Evolutionary conservation across 495 filamentous ascomycete species (phyloP).

Genomic region (Parathielavia appendiculata): DNA sequence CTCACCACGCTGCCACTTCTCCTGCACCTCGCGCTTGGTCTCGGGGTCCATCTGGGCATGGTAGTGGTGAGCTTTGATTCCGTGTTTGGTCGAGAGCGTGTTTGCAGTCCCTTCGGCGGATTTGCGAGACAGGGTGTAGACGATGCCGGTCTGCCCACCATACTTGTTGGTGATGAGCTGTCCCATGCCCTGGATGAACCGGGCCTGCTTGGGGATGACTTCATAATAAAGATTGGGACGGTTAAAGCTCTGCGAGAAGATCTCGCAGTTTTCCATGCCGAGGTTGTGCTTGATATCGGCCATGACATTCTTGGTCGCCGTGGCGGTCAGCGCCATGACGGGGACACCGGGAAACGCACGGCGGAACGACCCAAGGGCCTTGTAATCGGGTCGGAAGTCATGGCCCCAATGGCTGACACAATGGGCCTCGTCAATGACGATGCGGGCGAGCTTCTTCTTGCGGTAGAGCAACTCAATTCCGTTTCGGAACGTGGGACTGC

Average conservation of each 20-base stretch:
- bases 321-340: constrained; percentile 90
- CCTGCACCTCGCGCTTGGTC: constrained; percentile 63
- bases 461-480: constrained; percentile 58
- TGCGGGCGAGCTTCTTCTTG: constrained; percentile 67
- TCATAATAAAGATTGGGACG: constrained; percentile 86
- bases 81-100: constrained; percentile 53
- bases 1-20: constrained; percentile 71
- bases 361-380: constrained; percentile 69
- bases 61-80: constrained; percentile 75
- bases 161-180: constrained; percentile 64
- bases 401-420: constrained; percentile 99
- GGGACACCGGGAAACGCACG: constrained; percentile 68
- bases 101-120: constrained; percentile 74
- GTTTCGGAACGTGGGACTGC: constrained; percentile 58
- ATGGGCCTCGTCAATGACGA: constrained; percentile 97
- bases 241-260: constrained; percentile 90
- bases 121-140: constrained; percentile 86
- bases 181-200: constrained; percentile 61
- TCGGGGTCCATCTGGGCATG: constrained; percentile 69
- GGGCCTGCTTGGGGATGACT: constrained; percentile 53
- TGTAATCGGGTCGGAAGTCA: constrained; percentile 97
- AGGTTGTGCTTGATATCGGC: constrained; percentile 86
- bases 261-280: constrained; percentile 65
- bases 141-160: constrained; percentile 71
- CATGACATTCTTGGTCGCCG: constrained; percentile 88